A percentile compares a stretch with the other conserved stretches of the same genome.
phyloP scores from a whole-genome alignment of 257 asterid species.

The Capsicum rhomboideum region DNA sequence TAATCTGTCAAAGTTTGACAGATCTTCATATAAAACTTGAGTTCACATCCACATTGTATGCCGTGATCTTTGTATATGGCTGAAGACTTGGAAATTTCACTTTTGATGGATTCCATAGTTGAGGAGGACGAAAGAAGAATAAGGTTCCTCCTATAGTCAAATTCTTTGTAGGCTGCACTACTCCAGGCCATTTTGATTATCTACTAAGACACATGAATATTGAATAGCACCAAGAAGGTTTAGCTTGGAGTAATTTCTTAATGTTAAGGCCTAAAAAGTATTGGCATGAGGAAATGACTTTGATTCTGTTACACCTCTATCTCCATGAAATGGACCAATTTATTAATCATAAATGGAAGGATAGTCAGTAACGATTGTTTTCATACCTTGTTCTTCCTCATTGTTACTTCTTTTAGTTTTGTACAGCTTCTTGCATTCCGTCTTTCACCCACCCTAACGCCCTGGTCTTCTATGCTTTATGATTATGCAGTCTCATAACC shows the following conservation, averaged over 20 bases:
- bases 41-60: not conserved
- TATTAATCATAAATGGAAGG: not conserved
- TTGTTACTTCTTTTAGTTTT: conserved; percentile 8
- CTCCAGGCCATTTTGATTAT: not conserved
- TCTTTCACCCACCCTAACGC: conserved; percentile 1
- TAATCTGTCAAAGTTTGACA: not conserved
- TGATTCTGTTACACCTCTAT: not conserved
- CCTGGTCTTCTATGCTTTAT: not conserved
- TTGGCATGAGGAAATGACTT: not conserved
- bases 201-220: not conserved
- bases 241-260: not conserved
- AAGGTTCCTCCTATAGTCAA: not conserved
- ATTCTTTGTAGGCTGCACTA: not conserved
- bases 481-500: conserved; percentile 9
- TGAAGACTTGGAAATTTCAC: not conserved
- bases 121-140: not conserved
- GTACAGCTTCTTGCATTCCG: not conserved
- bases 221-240: not conserved
- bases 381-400: not conserved
- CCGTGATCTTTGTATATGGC: not conserved
- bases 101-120: not conserved
- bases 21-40: not conserved
- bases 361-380: not conserved
- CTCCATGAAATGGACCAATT: not conserved
- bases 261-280: not conserved